phyloP scores from a whole-genome alignment of 495 filamentous ascomycete genomes.

The Aspergillus conjunctus region DNA sequence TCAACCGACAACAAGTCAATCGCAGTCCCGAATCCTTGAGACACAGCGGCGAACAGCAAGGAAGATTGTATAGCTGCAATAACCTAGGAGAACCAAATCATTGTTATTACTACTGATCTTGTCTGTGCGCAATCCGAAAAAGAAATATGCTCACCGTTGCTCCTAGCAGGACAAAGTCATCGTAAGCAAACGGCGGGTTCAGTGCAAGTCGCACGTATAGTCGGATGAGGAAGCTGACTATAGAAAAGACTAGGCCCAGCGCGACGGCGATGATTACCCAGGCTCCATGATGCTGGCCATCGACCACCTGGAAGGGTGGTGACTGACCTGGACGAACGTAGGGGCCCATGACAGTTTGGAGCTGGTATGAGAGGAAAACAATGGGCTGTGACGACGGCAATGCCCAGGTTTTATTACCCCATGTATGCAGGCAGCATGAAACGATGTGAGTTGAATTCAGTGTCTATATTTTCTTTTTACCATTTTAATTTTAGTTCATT shows the following conservation, averaged over 20 bases:
- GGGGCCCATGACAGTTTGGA: conserved; percentile 30
- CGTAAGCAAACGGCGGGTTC: conserved; percentile 39
- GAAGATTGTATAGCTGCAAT: conserved; percentile 39
- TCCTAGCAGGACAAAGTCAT: conserved; percentile 42
- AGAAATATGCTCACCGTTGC: conserved; percentile 37
- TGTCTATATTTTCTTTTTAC: conserved; percentile 4
- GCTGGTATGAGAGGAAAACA: conserved; percentile 1
- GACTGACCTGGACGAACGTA: conserved; percentile 42
- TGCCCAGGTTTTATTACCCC: conserved; percentile 16
- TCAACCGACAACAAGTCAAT: conserved; percentile 34
- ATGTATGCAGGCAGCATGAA: conserved; percentile 9
- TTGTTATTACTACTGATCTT: neutral
- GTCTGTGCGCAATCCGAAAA: neutral
- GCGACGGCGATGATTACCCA: conserved; percentile 52
- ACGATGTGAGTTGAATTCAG: conserved; percentile 2
- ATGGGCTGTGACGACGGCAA: neutral
- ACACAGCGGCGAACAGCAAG: conserved; percentile 38
- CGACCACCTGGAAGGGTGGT: conserved; percentile 44
- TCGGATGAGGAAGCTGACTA: conserved; percentile 48
- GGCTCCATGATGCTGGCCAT: conserved; percentile 45
- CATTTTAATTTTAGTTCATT: conserved; percentile 5
- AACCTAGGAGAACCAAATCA: conserved; percentile 24
- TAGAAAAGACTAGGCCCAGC: conserved; percentile 49
- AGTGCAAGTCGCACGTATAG: conserved; percentile 47
- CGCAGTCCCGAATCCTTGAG: conserved; percentile 45